Evolutionary conservation across 768 basidiomycete species (phyloP), one percentile per base, ranked within the genome.

Genomic region (Calocera cornea): DNA sequence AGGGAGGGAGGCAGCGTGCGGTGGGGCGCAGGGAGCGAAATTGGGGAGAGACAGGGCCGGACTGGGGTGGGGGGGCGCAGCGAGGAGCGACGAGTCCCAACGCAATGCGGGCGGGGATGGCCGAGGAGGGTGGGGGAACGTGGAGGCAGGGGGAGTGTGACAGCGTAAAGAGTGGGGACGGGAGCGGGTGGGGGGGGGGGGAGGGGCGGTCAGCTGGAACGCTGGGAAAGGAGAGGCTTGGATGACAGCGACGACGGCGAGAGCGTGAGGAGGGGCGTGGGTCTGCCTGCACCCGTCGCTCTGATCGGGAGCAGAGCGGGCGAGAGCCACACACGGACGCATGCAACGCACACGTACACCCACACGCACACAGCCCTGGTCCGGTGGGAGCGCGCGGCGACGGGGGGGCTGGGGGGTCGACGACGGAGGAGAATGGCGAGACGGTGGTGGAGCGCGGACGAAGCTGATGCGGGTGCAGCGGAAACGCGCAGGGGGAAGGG

Each of bases 141-240:
- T 16, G 31, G 54, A 33, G 54, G 31, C 8, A 19, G 54, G 31
- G 54, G 54, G 31, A 29, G 54, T 60, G 54, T 60, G 54, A 60
- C 31, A 60, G 24, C 27, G 31, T 60, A 60, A 60, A 60, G 54
- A 60, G 54, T 60, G 54, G 22, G 49, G 22, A n/a, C n/a, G n/a
- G n/a, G n/a, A n/a, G n/a, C n/a, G n/a, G n/a, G n/a, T n/a, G 40
- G 24, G 49, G 49, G 49, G 14, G 12, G 49, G 8, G 24, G 14
- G 22, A 60, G 16, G 54, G 27, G 24, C 54, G 54, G 54, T 60
- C 54, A 60, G 54, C 54, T 60, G 54, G 54, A 60, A 60, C 54
- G 54, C 54, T 60, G 54, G 54, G 54, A 60, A 60, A 60, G 54
- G 54, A 60, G 54, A 60, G 54, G 54, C 24, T 60, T 60, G 14